Percentiles rank a stretch among this genome's conserved stretches.
Evolutionary conservation across 106 monocot genomes (phyloP).

Genomic region (Dioscorea alata): DNA sequence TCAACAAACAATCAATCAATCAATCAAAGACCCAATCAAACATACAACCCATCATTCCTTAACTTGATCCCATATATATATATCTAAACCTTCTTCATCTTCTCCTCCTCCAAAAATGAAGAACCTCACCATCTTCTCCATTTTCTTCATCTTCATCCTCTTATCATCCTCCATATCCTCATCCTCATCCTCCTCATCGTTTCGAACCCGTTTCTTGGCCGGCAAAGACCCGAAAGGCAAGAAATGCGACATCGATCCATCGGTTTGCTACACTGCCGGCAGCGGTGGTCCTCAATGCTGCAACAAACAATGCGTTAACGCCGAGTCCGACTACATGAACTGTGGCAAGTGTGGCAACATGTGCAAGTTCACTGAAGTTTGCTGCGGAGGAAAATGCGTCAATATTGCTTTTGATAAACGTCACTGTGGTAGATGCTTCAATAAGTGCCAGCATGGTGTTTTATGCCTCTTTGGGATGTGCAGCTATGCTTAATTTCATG

Average conservation of each 20-base stretch:
- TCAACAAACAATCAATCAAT: too few species aligned
- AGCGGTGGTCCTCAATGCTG: slow-evolving; percentile 4
- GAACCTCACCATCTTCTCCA: too few species aligned
- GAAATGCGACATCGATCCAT: background rate
- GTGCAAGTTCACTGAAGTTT: slow-evolving; percentile 7
- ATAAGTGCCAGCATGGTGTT: slow-evolving; percentile 4
- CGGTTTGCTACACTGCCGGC: background rate
- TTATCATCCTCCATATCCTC: too few species aligned
- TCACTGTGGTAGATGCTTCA: slow-evolving; percentile 17
- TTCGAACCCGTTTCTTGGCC: slow-evolving; percentile 11
- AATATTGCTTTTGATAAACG: slow-evolving; percentile 2
- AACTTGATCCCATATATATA: too few species aligned
- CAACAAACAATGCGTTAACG: slow-evolving; percentile 7
- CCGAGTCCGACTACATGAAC: slow-evolving; percentile 1
- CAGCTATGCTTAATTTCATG: slow-evolving; percentile 5
- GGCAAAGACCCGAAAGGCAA: background rate
- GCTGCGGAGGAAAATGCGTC: slow-evolving; percentile 15
- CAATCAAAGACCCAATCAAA: too few species aligned
- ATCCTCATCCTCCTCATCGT: too few species aligned
- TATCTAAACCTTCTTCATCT: too few species aligned
- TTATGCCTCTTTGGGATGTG: slow-evolving; percentile 11
- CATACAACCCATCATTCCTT: too few species aligned
- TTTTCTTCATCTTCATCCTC: too few species aligned
- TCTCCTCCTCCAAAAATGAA: too few species aligned
- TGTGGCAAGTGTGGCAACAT: slow-evolving; percentile 18